A percentile compares a stretch with the other conserved stretches of the same genome.
phyloP scores from a whole-genome alignment of 148 eudicot genomes.

The Rhododendron kiyosumense region DNA sequence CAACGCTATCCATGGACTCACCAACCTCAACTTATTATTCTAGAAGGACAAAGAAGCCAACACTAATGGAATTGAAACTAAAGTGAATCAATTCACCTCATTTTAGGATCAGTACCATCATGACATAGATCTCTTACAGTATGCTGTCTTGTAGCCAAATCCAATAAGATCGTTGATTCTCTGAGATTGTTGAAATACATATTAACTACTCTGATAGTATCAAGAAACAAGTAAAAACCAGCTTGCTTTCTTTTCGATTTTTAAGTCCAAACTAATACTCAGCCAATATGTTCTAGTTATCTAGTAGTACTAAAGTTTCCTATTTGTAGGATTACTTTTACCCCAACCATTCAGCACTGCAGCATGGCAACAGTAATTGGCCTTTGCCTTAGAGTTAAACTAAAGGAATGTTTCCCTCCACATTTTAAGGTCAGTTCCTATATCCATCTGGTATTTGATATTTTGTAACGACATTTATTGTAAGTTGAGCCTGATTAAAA shows the following conservation, averaged over 20 bases:
- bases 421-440: constrained; percentile 67
- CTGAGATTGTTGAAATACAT: neutral
- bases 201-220: neutral
- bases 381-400: constrained; percentile 75
- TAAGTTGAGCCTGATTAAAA: neutral
- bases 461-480: neutral
- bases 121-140: neutral
- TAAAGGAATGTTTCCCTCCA: constrained; percentile 71
- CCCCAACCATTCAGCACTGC: constrained; percentile 88
- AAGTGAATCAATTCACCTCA: too few species aligned
- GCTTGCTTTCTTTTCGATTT: neutral
- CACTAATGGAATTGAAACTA: neutral
- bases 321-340: constrained; percentile 70
- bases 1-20: neutral
- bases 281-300: neutral
- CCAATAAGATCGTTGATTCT: neutral
- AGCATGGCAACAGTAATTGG: constrained; percentile 94
- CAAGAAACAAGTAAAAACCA: neutral
- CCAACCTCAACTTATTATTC: neutral
- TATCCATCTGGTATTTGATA: neutral
- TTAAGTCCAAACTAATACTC: neutral
- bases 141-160: neutral
- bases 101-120: neutral
- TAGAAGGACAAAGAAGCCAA: neutral
- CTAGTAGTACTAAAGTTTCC: neutral